Evolutionary conservation across 139 green algal species (phyloP).

Genomic region (Chlamydomonas sphaeroides): DNA sequence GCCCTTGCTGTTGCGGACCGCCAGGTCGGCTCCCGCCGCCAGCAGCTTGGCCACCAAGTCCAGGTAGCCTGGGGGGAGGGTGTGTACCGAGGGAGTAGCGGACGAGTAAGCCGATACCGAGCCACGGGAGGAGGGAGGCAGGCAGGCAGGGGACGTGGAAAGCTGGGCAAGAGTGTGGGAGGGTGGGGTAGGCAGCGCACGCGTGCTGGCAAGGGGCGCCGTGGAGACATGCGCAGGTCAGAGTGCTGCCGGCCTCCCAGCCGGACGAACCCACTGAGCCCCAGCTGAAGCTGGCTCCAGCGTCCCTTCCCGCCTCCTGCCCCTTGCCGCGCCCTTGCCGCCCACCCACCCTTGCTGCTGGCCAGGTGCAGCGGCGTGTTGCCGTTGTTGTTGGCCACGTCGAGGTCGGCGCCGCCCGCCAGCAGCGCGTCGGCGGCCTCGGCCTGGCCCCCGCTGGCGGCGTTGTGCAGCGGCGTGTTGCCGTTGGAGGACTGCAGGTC

Average conservation of each 20-base stretch:
- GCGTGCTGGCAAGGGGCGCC: no score
- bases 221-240: no score
- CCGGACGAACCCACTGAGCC: no score
- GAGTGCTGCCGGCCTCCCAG: no score
- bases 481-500: not conserved
- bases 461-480: constrained; percentile 1
- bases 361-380: constrained; percentile 36
- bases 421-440: not conserved
- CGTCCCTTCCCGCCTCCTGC: no score
- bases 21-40: not conserved
- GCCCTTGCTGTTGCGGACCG: constrained; percentile 21
- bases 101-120: not conserved
- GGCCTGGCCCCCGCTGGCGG: not conserved
- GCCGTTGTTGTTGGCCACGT: constrained; percentile 13
- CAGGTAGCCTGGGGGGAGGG: not conserved
- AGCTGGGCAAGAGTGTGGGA: no score
- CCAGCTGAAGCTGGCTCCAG: no score
- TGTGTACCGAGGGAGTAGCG: not conserved
- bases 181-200: no score
- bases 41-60: constrained; percentile 22
- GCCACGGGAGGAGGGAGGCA: no score
- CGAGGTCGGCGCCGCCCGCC: not conserved
- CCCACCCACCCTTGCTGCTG: not conserved
- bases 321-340: no score
- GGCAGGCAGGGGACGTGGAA: not conserved